Base-by-base conservation (phyloP, 2,329 filamentous ascomycete species). In the Epichloe bromicola region DNA sequence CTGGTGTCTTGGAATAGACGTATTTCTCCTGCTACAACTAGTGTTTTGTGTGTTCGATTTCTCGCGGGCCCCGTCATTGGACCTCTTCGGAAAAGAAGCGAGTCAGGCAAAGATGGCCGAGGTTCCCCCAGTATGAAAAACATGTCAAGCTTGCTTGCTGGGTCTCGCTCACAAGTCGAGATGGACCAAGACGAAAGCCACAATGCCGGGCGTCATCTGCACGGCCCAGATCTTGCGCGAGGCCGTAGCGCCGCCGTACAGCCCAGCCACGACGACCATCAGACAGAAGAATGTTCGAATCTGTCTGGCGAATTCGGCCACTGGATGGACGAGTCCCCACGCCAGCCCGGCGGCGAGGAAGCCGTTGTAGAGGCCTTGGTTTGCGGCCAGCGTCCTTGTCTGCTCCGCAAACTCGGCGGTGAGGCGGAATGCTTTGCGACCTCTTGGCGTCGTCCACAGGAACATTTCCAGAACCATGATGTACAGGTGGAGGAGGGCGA, bases 321-420 rank as follows among this genome's bases (percentile, higher is more conserved):
- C 64, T 1, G 73, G 71, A 56, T 76, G 72, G 3, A 63, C n/a
- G n/a, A 75, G 54, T 3, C 69, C 67, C 74, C 74, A 76, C 26
- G 63, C 52, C 2, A 76, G 60, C 0, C 74, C 74, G 1, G 72
- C 72, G 3, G 72, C 69, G n/a, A 76, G 63, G 50, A 76, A 74
- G 41, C 74, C 73, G 57, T 76, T 76, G 63, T 76, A 76, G 5
- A 76, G 64, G 19, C 74, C 74, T 58, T 76, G 73, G 59, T 76
- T 76, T 49, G 70, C 70, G 45, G 71, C 74, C 37, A 76, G 62
- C 4, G 63, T 57, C 54, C 66, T 67, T 3, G 71, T 74, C 60
- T 72, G 57, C 39, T 68, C 59, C 5, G 74, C 74, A 51, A 72
- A 74, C 5, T 73, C 68, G n/a, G 67, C 58, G 0, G 63, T 68